Percentiles rank a stretch among this genome's conserved stretches.
Conservation (phyloP, 2,329 filamentous ascomycete genomes). For the Verticillium albo-atrum region DNA sequence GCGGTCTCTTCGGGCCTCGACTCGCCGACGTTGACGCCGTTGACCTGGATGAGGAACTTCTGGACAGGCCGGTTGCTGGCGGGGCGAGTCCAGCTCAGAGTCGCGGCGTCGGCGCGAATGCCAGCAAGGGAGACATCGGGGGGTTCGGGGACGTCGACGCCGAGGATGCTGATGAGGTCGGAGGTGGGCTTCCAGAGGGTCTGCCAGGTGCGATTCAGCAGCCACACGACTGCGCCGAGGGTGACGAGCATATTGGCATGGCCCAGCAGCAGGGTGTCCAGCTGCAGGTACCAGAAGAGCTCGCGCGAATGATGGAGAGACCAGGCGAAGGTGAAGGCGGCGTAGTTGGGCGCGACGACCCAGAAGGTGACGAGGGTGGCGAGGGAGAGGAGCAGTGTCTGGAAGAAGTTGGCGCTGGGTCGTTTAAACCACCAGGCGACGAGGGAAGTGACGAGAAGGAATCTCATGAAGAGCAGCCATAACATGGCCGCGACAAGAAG, state of each 20-base stretch:
- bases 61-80: slow-evolving; percentile 62
- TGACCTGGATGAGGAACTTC: slow-evolving; percentile 89
- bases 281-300: slow-evolving; percentile 24
- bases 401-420: slow-evolving; percentile 6
- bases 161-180: slow-evolving; percentile 83
- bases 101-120: slow-evolving; percentile 81
- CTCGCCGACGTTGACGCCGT: slow-evolving; percentile 88
- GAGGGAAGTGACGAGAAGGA: slow-evolving; percentile 13
- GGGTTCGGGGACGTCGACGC: slow-evolving; percentile 86
- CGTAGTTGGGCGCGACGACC: slow-evolving; percentile 11
- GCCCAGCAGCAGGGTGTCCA: slow-evolving; percentile 41
- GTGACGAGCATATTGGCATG: slow-evolving; percentile 53
- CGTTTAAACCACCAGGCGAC: slow-evolving; percentile 14
- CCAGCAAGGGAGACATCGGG: slow-evolving; percentile 88
- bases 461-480: slow-evolving; percentile 14
- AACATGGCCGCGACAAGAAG: slow-evolving; percentile 13
- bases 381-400: slow-evolving; percentile 9
- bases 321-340: slow-evolving; percentile 7
- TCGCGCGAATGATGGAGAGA: slow-evolving; percentile 12
- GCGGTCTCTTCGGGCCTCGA: slow-evolving; percentile 74
- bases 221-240: slow-evolving; percentile 50
- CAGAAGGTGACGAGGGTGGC: slow-evolving; percentile 10
- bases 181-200: slow-evolving; percentile 89
- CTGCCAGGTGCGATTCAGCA: slow-evolving; percentile 79
- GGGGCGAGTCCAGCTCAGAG: slow-evolving; percentile 84